phyloP scores from a whole-genome alignment of 176 grass and related monocot genomes.

The Chloris gayana region DNA sequence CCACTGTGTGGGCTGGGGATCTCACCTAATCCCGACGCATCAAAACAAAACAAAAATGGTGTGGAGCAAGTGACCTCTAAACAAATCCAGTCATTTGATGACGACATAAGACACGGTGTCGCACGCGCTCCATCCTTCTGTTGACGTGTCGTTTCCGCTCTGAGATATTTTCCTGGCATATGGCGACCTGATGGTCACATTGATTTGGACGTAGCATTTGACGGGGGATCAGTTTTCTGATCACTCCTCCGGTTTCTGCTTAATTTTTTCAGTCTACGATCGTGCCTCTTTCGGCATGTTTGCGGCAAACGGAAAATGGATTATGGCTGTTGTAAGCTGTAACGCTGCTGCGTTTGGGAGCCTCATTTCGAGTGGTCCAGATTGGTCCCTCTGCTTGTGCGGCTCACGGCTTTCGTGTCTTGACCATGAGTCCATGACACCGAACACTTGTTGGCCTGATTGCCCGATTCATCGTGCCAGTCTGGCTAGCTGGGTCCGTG shows the following conservation, averaged over 20 bases:
- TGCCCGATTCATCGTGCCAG: not conserved
- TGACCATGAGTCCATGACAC: not conserved
- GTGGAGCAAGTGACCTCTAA: not conserved
- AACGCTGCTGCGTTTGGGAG: not conserved
- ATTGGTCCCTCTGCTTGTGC: not conserved
- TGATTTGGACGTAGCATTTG: not conserved
- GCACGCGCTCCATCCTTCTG: not conserved
- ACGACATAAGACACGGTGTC: not conserved
- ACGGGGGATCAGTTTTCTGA: not conserved
- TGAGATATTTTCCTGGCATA: not conserved
- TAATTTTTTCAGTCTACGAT: not conserved
- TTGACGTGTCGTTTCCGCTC: not conserved
- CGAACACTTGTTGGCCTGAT: not conserved
- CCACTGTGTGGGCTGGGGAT: not conserved
- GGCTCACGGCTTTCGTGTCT: not conserved
- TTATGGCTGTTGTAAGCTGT: not conserved
- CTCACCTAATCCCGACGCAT: not conserved
- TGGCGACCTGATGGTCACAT: not conserved
- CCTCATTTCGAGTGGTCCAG: not conserved
- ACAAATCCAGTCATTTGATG: not conserved
- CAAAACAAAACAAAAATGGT: not conserved
- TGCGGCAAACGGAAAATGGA: not conserved
- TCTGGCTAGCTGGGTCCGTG: not conserved
- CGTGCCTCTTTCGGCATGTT: not conserved
- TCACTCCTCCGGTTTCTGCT: too few species aligned